These are phyloP conservation scores for Lenzites betulinus DNA, from an alignment of 768 basidiomycete genomes.

Conservation along the genomic window DNA sequence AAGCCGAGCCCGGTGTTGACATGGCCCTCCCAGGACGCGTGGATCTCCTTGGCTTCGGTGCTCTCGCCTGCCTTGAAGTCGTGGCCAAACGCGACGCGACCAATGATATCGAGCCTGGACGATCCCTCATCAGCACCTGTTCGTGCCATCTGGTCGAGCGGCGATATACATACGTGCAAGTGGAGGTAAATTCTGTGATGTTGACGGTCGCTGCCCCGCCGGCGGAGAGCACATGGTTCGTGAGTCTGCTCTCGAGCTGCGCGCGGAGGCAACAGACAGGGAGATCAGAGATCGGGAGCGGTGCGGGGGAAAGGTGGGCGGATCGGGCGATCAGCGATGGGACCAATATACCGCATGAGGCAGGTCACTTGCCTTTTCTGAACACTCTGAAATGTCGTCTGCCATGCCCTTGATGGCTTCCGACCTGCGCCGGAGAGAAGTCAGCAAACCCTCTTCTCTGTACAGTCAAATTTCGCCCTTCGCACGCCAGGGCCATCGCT, in stretches of 20 bases:
- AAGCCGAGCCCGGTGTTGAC: slow-evolving; percentile 25
- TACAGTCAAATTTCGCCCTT: background rate
- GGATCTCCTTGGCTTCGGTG: slow-evolving; percentile 33
- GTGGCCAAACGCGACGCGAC: slow-evolving; percentile 43
- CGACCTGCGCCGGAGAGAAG: slow-evolving; percentile 27
- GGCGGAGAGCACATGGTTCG: slow-evolving; percentile 25
- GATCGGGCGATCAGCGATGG: background rate
- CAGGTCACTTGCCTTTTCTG: slow-evolving; percentile 30
- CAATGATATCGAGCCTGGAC: slow-evolving; percentile 31
- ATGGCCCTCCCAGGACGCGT: slow-evolving; percentile 29
- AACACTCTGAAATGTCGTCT: slow-evolving; percentile 36
- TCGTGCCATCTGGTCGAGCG: background rate
- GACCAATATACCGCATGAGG: background rate
- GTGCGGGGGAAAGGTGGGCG: background rate
- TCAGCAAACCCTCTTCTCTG: slow-evolving; percentile 4
- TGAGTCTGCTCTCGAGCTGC: slow-evolving; percentile 26
- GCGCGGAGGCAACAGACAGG: background rate
- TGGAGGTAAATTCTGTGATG: slow-evolving; percentile 26
- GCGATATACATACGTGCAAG: slow-evolving; percentile 18
- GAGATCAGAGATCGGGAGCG: background rate
- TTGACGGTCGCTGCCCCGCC: slow-evolving; percentile 25
- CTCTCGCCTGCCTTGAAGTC: slow-evolving; percentile 39
- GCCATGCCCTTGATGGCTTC: slow-evolving; percentile 39
- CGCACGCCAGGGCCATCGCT: background rate
- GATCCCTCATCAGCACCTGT: background rate